A percentile compares a stretch with the other conserved stretches of the same genome.
Evolutionary conservation across 2,329 filamentous ascomycete species (phyloP).

Genomic region (Tetracladium maxilliforme): DNA sequence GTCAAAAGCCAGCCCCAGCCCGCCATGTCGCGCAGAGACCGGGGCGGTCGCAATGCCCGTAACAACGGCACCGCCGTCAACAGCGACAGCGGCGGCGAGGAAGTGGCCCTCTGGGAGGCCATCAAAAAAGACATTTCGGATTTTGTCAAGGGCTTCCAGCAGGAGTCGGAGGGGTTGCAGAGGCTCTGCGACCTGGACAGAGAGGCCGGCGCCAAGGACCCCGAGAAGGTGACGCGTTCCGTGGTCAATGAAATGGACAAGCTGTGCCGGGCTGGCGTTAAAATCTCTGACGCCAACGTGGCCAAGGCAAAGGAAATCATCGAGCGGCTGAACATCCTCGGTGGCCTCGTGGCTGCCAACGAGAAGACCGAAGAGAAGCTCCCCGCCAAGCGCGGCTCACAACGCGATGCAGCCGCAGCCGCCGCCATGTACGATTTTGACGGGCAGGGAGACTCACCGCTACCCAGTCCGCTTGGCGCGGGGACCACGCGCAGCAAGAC

Average conservation of each 20-base stretch:
- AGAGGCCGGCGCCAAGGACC: conserved; percentile 21
- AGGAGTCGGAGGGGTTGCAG: conserved; percentile 23
- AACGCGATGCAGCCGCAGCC: not conserved
- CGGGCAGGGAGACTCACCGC: conserved; percentile 6
- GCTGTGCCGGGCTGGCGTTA: conserved; percentile 19
- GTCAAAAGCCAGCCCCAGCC: conserved; percentile 2
- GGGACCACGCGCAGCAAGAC: too few species aligned
- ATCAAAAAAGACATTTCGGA: conserved; percentile 23
- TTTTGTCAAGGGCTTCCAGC: conserved; percentile 23
- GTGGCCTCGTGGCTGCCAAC: too few species aligned
- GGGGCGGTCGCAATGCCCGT: conserved; percentile 26
- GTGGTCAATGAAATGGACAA: conserved; percentile 27
- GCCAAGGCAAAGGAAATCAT: conserved; percentile 17
- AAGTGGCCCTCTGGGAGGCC: conserved; percentile 25
- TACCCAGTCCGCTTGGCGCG: too few species aligned
- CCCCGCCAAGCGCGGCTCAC: conserved; percentile 4
- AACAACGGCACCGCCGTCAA: conserved; percentile 25
- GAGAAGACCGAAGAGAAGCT: conserved; percentile 23
- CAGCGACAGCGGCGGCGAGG: too few species aligned
- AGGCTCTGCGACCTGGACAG: conserved; percentile 24
- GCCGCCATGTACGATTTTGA: conserved; percentile 2
- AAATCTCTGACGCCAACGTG: conserved; percentile 14
- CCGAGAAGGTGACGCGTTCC: conserved; percentile 13
- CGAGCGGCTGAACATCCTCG: conserved; percentile 21
- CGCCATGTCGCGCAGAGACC: conserved; percentile 26